Conservation (phyloP, 441 rosid genomes). For the Populus trichocarpa region DNA sequence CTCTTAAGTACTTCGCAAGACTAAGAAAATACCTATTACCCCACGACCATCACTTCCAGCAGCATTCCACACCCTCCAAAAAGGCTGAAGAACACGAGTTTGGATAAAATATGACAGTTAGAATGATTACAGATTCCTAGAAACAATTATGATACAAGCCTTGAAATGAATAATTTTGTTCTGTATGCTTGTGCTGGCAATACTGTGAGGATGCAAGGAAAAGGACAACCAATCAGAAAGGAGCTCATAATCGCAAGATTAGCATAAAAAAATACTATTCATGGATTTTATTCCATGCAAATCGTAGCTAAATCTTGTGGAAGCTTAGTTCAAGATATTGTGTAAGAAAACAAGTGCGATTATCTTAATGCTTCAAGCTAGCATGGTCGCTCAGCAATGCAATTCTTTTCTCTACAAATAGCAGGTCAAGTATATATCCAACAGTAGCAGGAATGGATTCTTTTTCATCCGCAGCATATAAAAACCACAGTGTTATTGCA, state of each 20-base stretch:
- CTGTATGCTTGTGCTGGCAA: background rate
- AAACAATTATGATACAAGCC: background rate
- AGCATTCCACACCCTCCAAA: constrained; percentile 88
- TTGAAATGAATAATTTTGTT: background rate
- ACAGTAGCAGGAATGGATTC: background rate
- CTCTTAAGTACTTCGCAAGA: background rate
- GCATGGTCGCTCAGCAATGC: background rate
- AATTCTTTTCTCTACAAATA: background rate
- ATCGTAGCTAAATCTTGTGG: background rate
- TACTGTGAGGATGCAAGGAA: background rate
- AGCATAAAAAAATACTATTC: background rate
- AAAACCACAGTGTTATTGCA: background rate
- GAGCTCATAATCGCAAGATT: background rate
- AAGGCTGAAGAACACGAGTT: constrained; percentile 47
- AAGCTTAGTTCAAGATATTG: background rate
- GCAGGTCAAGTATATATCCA: too few species aligned
- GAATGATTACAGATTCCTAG: background rate
- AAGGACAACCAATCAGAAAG: background rate
- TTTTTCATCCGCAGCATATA: background rate
- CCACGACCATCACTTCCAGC: constrained; percentile 86
- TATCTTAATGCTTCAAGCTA: background rate
- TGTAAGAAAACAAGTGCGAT: background rate
- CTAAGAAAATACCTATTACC: constrained; percentile 46
- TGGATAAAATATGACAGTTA: background rate
- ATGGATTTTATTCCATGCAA: background rate